Evolutionary conservation across 164 flowering plant species (phyloP).

Genomic region (Cinnamomum chago): DNA sequence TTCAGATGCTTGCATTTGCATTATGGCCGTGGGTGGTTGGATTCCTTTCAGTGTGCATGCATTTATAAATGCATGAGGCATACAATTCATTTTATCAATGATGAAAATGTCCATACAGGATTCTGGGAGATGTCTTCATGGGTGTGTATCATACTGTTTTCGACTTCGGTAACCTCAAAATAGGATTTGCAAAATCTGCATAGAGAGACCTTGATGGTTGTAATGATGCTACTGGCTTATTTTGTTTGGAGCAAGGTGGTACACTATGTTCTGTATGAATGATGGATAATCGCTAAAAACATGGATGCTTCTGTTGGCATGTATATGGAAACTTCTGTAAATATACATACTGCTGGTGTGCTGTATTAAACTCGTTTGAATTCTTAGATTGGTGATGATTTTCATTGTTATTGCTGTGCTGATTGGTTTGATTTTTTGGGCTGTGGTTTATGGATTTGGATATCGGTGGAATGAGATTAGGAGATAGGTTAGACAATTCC

Average conservation of each 20-base stretch:
- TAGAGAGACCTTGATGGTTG: conserved; percentile 5
- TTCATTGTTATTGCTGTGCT: too few species aligned
- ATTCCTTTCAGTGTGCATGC: not conserved
- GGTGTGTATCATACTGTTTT: conserved; percentile 47
- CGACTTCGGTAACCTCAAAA: conserved; percentile 34
- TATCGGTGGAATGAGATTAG: too few species aligned
- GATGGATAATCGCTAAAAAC: not conserved
- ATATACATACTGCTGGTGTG: not conserved
- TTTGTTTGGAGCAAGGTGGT: not conserved
- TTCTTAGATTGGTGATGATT: too few species aligned
- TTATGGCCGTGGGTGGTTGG: not conserved
- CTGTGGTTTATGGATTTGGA: too few species aligned
- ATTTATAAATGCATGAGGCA: not conserved
- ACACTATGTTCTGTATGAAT: not conserved
- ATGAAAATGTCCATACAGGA: conserved; percentile 25
- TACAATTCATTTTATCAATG: not conserved
- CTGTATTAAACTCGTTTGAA: too few species aligned
- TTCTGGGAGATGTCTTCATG: conserved; percentile 51
- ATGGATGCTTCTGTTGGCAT: not conserved
- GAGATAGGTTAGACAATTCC: too few species aligned
- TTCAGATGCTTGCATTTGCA: not conserved
- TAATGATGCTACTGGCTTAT: not conserved
- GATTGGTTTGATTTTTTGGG: too few species aligned
- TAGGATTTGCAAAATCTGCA: conserved; percentile 47
- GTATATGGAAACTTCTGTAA: not conserved